Conservation (phyloP, 2,329 filamentous ascomycete species). For the Coleophoma cylindrospora region DNA sequence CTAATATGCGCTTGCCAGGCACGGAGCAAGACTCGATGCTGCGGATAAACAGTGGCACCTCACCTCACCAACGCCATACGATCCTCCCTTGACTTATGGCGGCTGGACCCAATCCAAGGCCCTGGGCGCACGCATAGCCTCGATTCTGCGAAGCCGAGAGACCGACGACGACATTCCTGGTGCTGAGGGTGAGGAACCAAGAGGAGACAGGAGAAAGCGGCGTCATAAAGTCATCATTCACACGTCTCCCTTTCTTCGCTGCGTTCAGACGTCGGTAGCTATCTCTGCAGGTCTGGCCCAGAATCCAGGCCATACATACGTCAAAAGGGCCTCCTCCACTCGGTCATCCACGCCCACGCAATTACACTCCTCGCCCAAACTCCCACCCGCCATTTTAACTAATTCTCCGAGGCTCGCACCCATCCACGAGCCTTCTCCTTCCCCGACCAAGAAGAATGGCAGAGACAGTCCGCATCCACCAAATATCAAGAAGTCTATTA, state of each 20-base stretch:
- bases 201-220: conserved; percentile 38
- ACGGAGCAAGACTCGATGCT: conserved; percentile 89
- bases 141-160: conserved; percentile 54
- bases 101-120: conserved; percentile 85
- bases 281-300: conserved; percentile 82
- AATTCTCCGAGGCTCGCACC: conserved; percentile 21
- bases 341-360: conserved; percentile 16
- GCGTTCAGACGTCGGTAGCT: conserved; percentile 85
- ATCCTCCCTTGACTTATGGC: conserved; percentile 89
- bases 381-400: conserved; percentile 17
- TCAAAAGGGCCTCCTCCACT: conserved; percentile 19
- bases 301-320: conserved; percentile 33
- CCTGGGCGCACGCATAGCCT: conserved; percentile 79
- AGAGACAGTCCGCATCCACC: conserved; percentile 10
- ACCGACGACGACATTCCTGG: conserved; percentile 23
- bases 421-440: conserved; percentile 19
- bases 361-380: conserved; percentile 23
- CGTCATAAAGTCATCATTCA: conserved; percentile 81
- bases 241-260: conserved; percentile 89
- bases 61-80: conserved; percentile 88
- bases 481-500: conserved; percentile 48
- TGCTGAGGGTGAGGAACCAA: conserved; percentile 8
- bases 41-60: conserved; percentile 95
- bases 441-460: conserved; percentile 5
- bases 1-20: conserved; percentile 41